A percentile compares a stretch with the other conserved stretches of the same genome.
Evolutionary conservation across 192 early-diverging fungal species (phyloP).

Genomic region (Rhizophagus clarus): DNA sequence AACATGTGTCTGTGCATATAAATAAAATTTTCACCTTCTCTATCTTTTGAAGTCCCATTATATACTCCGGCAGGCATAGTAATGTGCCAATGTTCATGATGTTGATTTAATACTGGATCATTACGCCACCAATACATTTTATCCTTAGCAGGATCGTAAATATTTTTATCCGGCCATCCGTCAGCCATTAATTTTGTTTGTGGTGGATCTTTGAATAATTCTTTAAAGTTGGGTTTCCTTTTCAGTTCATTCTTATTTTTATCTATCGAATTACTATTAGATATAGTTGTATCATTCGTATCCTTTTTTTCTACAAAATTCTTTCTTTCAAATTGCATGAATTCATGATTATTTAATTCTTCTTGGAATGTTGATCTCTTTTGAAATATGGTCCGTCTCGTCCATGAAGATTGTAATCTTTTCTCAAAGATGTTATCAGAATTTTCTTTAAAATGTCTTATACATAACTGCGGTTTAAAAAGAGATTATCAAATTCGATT

Average conservation of each 20-base stretch:
- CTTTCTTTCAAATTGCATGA: neutral
- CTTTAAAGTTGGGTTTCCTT: neutral
- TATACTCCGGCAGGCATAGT: neutral
- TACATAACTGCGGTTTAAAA: neutral
- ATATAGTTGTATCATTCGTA: too few species aligned
- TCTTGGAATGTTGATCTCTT: neutral
- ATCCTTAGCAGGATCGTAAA: constrained; percentile 8
- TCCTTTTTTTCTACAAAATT: neutral
- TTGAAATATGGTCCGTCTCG: neutral
- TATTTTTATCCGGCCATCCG: constrained; percentile 6
- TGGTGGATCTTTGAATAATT: constrained; percentile 5
- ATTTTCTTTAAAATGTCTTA: neutral
- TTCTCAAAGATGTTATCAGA: neutral
- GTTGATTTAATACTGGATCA: constrained; percentile 3
- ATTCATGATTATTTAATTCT: neutral
- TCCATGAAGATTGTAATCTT: neutral
- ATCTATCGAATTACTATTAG: too few species aligned
- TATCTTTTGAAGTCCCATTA: neutral
- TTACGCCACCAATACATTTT: constrained; percentile 20
- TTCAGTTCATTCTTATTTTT: neutral
- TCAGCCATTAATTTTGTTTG: neutral
- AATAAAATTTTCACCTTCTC: constrained; percentile 20
- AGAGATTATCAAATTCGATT: neutral
- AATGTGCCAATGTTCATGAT: constrained; percentile 12
- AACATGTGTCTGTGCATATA: constrained; percentile 9